Evolutionary conservation across 2,329 filamentous ascomycete species (phyloP), one percentile per base, ranked within the genome.

Genomic region (Eurotiales sp.): DNA sequence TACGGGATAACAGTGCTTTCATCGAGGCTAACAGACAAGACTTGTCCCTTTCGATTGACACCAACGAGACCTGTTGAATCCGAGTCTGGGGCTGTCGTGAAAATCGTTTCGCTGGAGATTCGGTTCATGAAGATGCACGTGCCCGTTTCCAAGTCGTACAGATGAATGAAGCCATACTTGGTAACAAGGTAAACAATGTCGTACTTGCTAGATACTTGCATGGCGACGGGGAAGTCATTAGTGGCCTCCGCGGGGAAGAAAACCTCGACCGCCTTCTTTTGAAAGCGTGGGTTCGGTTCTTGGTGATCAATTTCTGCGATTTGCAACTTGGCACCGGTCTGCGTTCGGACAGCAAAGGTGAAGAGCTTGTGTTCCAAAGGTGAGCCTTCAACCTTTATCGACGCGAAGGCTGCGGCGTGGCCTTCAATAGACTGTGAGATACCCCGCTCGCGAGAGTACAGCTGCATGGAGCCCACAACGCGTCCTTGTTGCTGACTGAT

Each of bases 91-190:
- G 89, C 87, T 17, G 91, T 96, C 22, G 92, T 95, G 76, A 99
- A 99, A 69, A 99, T 97, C 22, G 93, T 99, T 69, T 99, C 93
- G 77, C 90, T 96, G 29, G 93, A 99, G 65, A 99, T 99, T 62
- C 95, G 87, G 80, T 99, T 99, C 90, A 99, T 95, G 82, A 96
- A 99, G 68, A 99, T 93, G 69, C 90, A 95, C 11, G 87, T 88
- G 53, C 89, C 95, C 7, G 88, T 93, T 77, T 99, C 95, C 52
- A 99, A 83, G 66, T 99, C 95, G 74, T 99, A 97, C 21, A 99
- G 82, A 73, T 99, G 93, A 63, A 99, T 97, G 75, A 97, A 99
- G 48, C 93, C 93, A 65, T 96, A 99, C 72, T 99, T 99, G 52
- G 93, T 99, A 56, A 99, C 90, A 64, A 99, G 84, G 73, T 96